These are phyloP conservation scores for Wickerhamiella dianesei DNA, from an alignment of 805 yeast genomes.

Conservation along the genomic window DNA sequence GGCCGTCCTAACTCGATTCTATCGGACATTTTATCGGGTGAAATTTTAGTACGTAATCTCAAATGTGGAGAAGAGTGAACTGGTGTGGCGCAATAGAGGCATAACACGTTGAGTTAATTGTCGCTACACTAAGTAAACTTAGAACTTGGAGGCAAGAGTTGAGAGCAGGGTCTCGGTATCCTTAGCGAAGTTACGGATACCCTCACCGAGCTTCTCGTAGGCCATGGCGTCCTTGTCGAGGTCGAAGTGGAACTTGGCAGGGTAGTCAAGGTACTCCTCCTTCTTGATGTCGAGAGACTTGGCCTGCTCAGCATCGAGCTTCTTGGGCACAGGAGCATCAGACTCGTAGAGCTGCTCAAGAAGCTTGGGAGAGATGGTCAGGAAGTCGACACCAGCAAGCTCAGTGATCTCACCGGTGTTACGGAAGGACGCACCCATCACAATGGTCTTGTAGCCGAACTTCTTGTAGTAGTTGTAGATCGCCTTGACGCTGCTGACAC, in stretches of 20 bases:
- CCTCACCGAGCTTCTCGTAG: conserved; percentile 92
- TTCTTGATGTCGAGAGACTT: conserved; percentile 42
- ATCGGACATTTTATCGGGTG: background rate
- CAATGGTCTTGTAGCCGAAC: conserved; percentile 90
- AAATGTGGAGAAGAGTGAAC: no score
- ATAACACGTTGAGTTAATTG: no score
- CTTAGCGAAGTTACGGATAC: conserved; percentile 93
- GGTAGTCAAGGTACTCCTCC: conserved; percentile 73
- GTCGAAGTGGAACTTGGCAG: conserved; percentile 76
- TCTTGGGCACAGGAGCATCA: conserved; percentile 62
- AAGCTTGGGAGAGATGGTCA: conserved; percentile 87
- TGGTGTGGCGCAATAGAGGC: no score
- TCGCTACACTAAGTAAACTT: conserved; percentile 4
- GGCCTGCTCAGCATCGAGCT: conserved; percentile 60
- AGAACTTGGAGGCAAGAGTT: conserved; percentile 13
- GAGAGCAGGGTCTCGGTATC: conserved; percentile 62
- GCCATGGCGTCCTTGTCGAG: conserved; percentile 97
- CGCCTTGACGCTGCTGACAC: conserved; percentile 77
- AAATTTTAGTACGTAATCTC: background rate
- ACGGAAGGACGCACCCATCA: conserved; percentile 99
- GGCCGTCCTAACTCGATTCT: conserved; percentile 25
- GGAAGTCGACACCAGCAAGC: conserved; percentile 91
- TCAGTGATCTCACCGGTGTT: conserved; percentile 90
- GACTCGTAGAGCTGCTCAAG: conserved; percentile 81
- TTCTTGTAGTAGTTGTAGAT: conserved; percentile 98